These are phyloP conservation scores for Leccinellum rugosiceps DNA, from an alignment of 768 basidiomycete species.

Conservation along the genomic window DNA sequence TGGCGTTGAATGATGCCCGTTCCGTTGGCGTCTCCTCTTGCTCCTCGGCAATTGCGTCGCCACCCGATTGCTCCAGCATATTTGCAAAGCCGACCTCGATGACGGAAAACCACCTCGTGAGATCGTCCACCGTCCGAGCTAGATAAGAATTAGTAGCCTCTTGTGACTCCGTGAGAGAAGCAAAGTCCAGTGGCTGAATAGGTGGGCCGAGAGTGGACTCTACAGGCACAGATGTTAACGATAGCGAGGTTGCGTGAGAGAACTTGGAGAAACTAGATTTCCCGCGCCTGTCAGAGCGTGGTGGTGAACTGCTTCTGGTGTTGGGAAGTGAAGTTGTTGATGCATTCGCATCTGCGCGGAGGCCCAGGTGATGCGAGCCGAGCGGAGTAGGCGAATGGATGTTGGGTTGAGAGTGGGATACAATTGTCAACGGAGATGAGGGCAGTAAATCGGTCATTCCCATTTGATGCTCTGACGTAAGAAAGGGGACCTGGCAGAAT, in stretches of 20 bases:
- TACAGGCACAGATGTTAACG: slow-evolving; percentile 34
- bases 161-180: slow-evolving; percentile 45
- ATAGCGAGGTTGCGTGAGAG: slow-evolving; percentile 30
- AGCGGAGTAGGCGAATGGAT: slow-evolving; percentile 39
- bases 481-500: slow-evolving; percentile 51
- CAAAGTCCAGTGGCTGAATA: slow-evolving; percentile 70
- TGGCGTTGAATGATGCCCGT: slow-evolving; percentile 9
- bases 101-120: slow-evolving; percentile 71
- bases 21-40: slow-evolving; percentile 43
- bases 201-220: slow-evolving; percentile 39
- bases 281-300: slow-evolving; percentile 21
- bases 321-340: slow-evolving; percentile 41
- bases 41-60: slow-evolving; percentile 63
- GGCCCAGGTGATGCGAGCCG: slow-evolving; percentile 25
- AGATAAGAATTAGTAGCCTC: slow-evolving; percentile 69
- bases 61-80: slow-evolving; percentile 53
- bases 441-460: slow-evolving; percentile 69
- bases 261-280: slow-evolving; percentile 23
- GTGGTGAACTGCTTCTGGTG: slow-evolving; percentile 31
- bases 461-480: slow-evolving; percentile 67
- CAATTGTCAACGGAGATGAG: slow-evolving; percentile 60
- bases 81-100: slow-evolving; percentile 70
- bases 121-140: slow-evolving; percentile 67
- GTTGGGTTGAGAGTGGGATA: slow-evolving; percentile 37
- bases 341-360: slow-evolving; percentile 32